Evolutionary conservation across 2,329 filamentous ascomycete species (phyloP), one percentile per base, ranked within the genome.

Genomic region (Fusarium longipes): DNA sequence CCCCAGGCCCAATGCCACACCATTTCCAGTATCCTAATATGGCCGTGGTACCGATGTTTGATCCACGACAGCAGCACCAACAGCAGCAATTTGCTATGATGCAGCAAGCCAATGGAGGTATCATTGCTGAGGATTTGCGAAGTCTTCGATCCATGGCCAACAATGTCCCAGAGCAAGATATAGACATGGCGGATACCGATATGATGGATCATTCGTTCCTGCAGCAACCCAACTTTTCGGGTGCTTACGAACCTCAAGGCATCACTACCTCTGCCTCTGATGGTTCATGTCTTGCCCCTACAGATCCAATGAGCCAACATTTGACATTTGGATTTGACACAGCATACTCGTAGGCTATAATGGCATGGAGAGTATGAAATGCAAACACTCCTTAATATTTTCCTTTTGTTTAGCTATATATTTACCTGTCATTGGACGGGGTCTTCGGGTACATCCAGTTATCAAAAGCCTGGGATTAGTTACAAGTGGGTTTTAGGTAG

Each of bases 111-210:
- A 68, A 59, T 8, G 72, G 75, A 3, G 76, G 77, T 14, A 78
- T 79, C 58, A 77, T 79, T n/a, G 74, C 77, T 5, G 78, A 79
- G 43, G 78, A 78, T 44, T 64, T 79, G 38, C 73, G 76, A 25
- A 79, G 74, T 39, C 68, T 79, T n/a, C 70, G 76, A 27, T 73
- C 71, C 35, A 75, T 79, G 69, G 67, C 77, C 6, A 70, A 68
- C 51, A 72, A 68, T 38, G 66, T 70, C 33, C 58, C 74, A 8
- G 76, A 78, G n/a, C 64, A 71, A 22, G 77, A 79, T 33, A 71
- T 79, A n/a, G 73, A 77, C 29, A 79, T 79, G 78, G 59, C 65
- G 10, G 78, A 79, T 45, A 66, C 75, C 5, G 71, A 74, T 8
- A 76, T 77, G 72, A 72, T 77, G 57, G 74, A 76, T 33, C 32